Evolutionary conservation across 192 early-diverging fungal genomes (phyloP).

Genomic region (Rhizophagus sp.): DNA sequence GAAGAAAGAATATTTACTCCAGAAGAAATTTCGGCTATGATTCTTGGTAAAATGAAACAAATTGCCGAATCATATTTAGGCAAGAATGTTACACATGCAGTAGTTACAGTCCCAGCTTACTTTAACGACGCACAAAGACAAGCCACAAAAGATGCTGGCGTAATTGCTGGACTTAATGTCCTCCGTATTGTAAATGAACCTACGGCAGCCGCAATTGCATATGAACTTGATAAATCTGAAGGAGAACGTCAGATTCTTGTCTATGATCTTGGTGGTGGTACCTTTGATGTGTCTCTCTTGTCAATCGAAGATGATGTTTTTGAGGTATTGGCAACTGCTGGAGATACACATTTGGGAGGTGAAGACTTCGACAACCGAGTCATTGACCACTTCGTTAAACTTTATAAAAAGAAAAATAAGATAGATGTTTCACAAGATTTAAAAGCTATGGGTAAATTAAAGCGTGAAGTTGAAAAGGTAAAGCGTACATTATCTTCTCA

Average conservation of each 20-base stretch:
- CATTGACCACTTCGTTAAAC: constrained; percentile 90
- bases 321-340: constrained; percentile 92
- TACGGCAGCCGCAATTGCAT: constrained; percentile 89
- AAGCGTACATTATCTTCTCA: constrained; percentile 95
- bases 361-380: constrained; percentile 98
- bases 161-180: constrained; percentile 80
- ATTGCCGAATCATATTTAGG: constrained; percentile 87
- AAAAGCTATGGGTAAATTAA: constrained; percentile 93
- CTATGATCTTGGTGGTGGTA: constrained; percentile 97
- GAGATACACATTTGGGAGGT: constrained; percentile 97
- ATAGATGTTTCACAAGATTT: constrained; percentile 81
- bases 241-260: constrained; percentile 92
- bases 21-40: constrained; percentile 95
- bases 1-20: constrained; percentile 84
- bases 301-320: constrained; percentile 96
- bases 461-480: constrained; percentile 94
- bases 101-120: constrained; percentile 98
- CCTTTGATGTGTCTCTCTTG: constrained; percentile 95
- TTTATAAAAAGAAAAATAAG: constrained; percentile 88
- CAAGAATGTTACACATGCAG: constrained; percentile 86
- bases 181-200: constrained; percentile 94
- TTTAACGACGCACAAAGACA: constrained; percentile 96
- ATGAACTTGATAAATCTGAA: constrained; percentile 91
- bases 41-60: constrained; percentile 93
- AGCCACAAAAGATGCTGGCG: constrained; percentile 90